A percentile compares a stretch with the other conserved stretches of the same genome.
These are phyloP conservation scores for Calycina marina DNA, from an alignment of 2,329 filamentous ascomycete genomes.

Conservation along the genomic window DNA sequence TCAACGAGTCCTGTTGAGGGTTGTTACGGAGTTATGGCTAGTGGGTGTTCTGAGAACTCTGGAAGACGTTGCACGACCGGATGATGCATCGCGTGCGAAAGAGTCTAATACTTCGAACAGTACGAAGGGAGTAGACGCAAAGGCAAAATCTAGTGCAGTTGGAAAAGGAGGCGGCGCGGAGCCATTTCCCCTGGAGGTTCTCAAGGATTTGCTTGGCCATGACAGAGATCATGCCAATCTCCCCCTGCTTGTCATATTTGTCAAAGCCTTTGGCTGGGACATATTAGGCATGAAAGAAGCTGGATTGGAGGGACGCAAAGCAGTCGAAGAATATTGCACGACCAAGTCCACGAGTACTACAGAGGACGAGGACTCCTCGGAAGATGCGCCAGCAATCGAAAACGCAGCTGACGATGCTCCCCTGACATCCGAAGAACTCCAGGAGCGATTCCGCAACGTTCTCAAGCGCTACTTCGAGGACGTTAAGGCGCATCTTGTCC, in stretches of 20 bases:
- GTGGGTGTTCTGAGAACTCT: conserved; percentile 77
- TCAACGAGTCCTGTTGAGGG: conserved; percentile 72
- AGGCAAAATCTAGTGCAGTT: conserved; percentile 35
- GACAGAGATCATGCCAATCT: conserved; percentile 87
- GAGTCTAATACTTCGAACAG: conserved; percentile 30
- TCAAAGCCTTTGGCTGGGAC: conserved; percentile 95
- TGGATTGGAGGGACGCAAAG: conserved; percentile 66
- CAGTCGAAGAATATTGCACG: conserved; percentile 65
- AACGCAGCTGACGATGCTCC: conserved; percentile 48
- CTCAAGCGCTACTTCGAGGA: conserved; percentile 83
- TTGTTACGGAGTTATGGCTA: conserved; percentile 93
- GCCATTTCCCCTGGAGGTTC: conserved; percentile 90
- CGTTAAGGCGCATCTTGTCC: conserved; percentile 72
- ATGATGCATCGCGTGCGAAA: conserved; percentile 41
- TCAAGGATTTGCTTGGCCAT: conserved; percentile 89
- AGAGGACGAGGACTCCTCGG: conserved; percentile 31
- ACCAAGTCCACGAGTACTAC: conserved; percentile 35
- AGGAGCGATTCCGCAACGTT: conserved; percentile 75
- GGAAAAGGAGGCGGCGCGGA: conserved; percentile 59
- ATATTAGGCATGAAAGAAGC: conserved; percentile 65
- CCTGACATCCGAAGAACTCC: conserved; percentile 60
- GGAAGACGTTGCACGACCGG: conserved; percentile 46
- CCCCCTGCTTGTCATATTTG: conserved; percentile 83
- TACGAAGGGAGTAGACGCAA: conserved; percentile 47
- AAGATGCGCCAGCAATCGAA: conserved; percentile 31